Conservation (phyloP, 257 asterid genomes). For the Petunia secreta region DNA sequence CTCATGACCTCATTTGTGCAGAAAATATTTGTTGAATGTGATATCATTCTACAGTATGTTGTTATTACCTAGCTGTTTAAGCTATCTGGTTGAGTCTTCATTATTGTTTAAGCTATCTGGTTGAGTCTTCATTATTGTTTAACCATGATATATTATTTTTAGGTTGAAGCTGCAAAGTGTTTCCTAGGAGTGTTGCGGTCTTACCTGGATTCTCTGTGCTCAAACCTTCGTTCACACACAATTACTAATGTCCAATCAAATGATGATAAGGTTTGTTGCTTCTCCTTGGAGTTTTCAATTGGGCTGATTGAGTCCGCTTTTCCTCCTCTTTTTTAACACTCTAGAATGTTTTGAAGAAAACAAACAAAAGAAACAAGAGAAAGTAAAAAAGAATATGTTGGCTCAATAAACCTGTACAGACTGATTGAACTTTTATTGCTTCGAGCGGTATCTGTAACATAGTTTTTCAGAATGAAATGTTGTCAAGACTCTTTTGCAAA, state of each 20-base stretch:
- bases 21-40: background rate
- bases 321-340: background rate
- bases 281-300: background rate
- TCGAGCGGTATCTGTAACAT: background rate
- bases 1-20: background rate
- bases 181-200: conserved; percentile 69
- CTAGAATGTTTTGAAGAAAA: background rate
- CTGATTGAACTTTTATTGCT: background rate
- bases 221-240: conserved; percentile 89
- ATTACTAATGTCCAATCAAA: conserved; percentile 98
- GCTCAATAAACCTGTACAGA: background rate
- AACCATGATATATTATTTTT: conserved; percentile 29
- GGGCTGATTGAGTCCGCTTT: background rate
- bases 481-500: conserved; percentile 10
- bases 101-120: conserved; percentile 23
- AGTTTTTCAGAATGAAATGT: conserved; percentile 4
- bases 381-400: background rate
- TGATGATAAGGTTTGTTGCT: conserved; percentile 80
- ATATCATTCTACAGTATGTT: background rate
- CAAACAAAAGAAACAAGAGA: background rate
- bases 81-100: conserved; percentile 15
- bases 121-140: conserved; percentile 26
- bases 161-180: conserved; percentile 96
- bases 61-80: background rate
- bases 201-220: conserved; percentile 85